Evolutionary conservation across 352 stramenopile genomes (phyloP).

Genomic region (Thalassiosira livingstoniorum): DNA sequence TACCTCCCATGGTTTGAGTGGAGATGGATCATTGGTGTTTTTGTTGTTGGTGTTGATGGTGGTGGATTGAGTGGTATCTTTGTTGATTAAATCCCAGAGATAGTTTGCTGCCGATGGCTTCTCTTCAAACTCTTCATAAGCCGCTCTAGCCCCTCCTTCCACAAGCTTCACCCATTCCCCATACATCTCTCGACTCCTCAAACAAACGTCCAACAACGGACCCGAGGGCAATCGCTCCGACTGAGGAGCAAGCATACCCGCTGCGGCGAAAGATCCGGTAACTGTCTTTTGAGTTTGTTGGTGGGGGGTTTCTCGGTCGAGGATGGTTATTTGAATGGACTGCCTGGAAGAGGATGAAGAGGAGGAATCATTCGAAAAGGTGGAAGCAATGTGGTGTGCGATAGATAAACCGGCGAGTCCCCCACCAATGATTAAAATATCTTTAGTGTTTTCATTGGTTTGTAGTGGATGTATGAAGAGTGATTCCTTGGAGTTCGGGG

Average conservation of each 20-base stretch:
- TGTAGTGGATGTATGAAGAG: too few relatives aligned
- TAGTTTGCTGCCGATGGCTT: constrained; percentile 60
- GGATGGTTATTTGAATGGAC: constrained; percentile 74
- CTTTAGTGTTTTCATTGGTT: too few relatives aligned
- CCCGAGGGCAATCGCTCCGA: constrained; percentile 75
- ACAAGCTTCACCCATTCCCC: constrained; percentile 69
- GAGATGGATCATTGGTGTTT: too few relatives aligned
- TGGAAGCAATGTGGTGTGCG: constrained; percentile 67
- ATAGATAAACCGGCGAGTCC: constrained; percentile 78
- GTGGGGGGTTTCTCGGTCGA: constrained; percentile 63
- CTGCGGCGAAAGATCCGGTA: constrained; percentile 71
- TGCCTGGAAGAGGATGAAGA: too few relatives aligned
- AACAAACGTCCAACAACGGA: constrained; percentile 76
- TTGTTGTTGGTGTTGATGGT: constrained; percentile 6
- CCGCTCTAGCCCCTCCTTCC: constrained; percentile 67
- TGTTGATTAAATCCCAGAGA: constrained; percentile 48
- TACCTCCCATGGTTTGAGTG: constrained; percentile 72
- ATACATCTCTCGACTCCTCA: constrained; percentile 73
- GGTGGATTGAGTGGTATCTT: constrained; percentile 19
- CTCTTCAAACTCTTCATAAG: neutral
- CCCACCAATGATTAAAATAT: constrained; percentile 82
- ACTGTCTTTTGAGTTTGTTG: constrained; percentile 45
- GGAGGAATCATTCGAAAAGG: too few relatives aligned
- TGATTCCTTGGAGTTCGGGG: too few relatives aligned
- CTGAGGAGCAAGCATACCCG: constrained; percentile 83